phyloP scores from a whole-genome alignment of 352 stramenopile genomes.

The Phytophthora fragariaefolia region DNA sequence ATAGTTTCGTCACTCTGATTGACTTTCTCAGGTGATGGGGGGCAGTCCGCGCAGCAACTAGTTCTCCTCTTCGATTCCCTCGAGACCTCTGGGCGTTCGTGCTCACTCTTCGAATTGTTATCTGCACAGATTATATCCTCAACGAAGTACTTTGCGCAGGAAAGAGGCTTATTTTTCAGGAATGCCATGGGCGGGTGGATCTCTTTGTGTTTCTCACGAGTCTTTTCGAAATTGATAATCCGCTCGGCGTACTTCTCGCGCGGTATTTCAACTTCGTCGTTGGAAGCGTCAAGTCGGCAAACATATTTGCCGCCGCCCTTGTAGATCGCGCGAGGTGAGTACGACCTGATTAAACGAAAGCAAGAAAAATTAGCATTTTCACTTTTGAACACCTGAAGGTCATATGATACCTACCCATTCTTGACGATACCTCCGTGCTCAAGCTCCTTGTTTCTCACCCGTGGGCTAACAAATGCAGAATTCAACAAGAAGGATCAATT shows the following conservation, averaged over 20 bases:
- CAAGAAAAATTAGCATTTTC: neutral
- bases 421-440: conserved; percentile 51
- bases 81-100: conserved; percentile 14
- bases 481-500: neutral
- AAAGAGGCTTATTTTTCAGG: conserved; percentile 58
- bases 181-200: conserved; percentile 71
- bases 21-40: conserved; percentile 32
- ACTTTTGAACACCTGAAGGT: neutral
- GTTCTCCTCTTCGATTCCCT: conserved; percentile 17
- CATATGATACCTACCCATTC: conserved; percentile 46
- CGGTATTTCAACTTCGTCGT: conserved; percentile 17
- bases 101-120: conserved; percentile 17
- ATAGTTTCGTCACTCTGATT: conserved; percentile 29
- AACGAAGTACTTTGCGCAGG: conserved; percentile 68
- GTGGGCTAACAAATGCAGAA: conserved; percentile 35
- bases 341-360: conserved; percentile 33
- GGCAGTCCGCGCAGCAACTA: conserved; percentile 34
- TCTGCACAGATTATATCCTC: conserved; percentile 49
- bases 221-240: conserved; percentile 63
- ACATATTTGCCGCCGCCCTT: conserved; percentile 65
- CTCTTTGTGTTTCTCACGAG: conserved; percentile 69
- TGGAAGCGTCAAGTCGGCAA: conserved; percentile 27
- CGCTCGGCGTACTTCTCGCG: conserved; percentile 56
- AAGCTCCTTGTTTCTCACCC: conserved; percentile 50
- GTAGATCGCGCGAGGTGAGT: conserved; percentile 58